Evolutionary conservation across 345 rosid species (phyloP).

Genomic region (Brassica incana): DNA sequence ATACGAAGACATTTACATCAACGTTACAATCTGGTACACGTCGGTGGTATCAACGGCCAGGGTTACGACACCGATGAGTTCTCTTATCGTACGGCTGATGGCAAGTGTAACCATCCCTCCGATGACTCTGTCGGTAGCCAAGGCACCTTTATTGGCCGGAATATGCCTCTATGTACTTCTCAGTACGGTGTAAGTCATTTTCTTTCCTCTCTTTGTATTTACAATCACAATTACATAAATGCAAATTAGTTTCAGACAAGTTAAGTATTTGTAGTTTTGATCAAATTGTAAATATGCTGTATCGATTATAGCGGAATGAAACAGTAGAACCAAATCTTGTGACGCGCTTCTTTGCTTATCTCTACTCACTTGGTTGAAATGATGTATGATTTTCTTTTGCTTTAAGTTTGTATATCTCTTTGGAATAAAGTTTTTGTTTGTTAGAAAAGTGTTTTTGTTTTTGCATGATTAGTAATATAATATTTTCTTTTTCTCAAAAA

Average conservation of each 20-base stretch:
- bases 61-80: constrained; percentile 50
- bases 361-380: constrained; percentile 1
- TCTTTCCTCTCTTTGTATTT: neutral
- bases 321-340: neutral
- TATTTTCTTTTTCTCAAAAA: neutral
- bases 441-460: neutral
- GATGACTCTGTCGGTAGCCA: constrained; percentile 61
- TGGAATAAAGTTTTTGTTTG: constrained; percentile 9
- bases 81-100: constrained; percentile 63
- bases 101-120: constrained; percentile 62
- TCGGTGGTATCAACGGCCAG: constrained; percentile 50
- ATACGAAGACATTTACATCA: constrained; percentile 71
- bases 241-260: neutral
- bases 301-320: neutral
- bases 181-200: constrained; percentile 45
- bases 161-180: constrained; percentile 61
- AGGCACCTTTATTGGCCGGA: constrained; percentile 65
- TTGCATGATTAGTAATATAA: neutral
- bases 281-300: neutral
- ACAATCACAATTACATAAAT: neutral
- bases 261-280: neutral
- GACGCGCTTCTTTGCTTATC: neutral
- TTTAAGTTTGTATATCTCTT: neutral
- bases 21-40: constrained; percentile 66
- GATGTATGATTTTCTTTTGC: constrained; percentile 18